phyloP scores from a whole-genome alignment of 2,329 filamentous ascomycete genomes.

The Xylaria sp. region DNA sequence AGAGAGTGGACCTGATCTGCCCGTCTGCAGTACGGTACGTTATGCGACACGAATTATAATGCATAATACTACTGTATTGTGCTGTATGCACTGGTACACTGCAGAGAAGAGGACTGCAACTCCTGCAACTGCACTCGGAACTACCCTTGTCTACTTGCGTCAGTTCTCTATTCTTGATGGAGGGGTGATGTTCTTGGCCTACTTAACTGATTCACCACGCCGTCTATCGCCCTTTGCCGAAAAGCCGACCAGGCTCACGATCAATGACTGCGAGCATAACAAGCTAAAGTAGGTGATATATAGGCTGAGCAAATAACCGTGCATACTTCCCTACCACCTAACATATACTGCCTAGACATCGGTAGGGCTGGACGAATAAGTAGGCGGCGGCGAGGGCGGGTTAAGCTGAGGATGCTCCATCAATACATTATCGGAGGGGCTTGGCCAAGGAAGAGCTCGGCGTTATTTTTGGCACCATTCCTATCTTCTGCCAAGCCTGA shows the following conservation, averaged over 20 bases:
- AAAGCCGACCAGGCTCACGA: constrained; percentile 1
- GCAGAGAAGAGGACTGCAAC: constrained; percentile 2
- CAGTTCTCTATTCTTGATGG: constrained; percentile 19
- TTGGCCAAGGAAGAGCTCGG: not conserved
- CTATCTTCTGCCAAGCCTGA: not conserved
- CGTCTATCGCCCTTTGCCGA: constrained; percentile 11
- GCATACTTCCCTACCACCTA: not conserved
- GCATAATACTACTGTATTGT: not conserved
- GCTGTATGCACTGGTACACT: not conserved
- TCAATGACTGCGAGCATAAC: not conserved
- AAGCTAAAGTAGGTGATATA: not conserved
- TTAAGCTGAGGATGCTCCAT: constrained; percentile 1
- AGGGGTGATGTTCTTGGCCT: constrained; percentile 17
- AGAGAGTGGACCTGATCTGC: not conserved
- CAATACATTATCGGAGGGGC: not conserved
- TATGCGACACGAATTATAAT: not conserved
- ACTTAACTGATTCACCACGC: not conserved
- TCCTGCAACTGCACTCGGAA: constrained; percentile 1
- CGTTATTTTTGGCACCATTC: constrained; percentile 8
- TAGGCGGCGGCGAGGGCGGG: too few species aligned
- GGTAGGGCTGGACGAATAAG: not conserved
- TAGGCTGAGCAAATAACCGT: constrained; percentile 6
- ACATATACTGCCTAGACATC: not conserved
- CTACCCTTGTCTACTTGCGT: constrained; percentile 21
- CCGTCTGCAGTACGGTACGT: constrained; percentile 4